Base-by-base conservation (phyloP, 2,329 filamentous ascomycete species). In the Ceratocystis eucalypticola region DNA sequence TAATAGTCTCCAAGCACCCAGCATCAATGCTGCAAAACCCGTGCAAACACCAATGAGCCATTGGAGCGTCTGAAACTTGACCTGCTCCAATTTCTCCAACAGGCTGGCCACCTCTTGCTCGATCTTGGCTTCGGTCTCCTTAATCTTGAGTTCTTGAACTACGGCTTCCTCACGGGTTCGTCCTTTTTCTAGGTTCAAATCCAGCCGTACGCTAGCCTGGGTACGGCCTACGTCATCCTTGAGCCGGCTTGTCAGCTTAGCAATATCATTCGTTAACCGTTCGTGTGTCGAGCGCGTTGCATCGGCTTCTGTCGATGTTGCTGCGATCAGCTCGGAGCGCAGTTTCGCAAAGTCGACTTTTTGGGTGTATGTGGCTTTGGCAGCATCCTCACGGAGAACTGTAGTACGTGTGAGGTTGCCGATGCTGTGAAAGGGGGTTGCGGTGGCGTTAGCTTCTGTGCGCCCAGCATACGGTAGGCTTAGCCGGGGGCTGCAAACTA, bases 321-420 rank as follows among this genome's bases (percentile, higher is more conserved):
- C 88, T 5, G 91, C 92, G 25, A 96, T 84, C 25, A 99, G 85
- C 76, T 99, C 94, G 67, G 91, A 95, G 70, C 94, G 90, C 55
- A 97, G 85, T 79, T 97, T 96, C 69, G 93, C 92, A 74, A 99
- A 97, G 77, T 99, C 94, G 69, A 97, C 94, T 76, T 97, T 97
- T 75, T 97, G 86, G 1, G 85, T 87, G 74, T 88, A 88, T 2
- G 85, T 88, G 33, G 88, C 87, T 73, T 89, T 89, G 72, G 90
- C 88, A 69, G 90, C 85, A 77, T 96, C 94, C 78, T 99, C 94
- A 73, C 92, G 90, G 61, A 96, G 84, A 53, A 99, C 94, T 94
- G 99, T 99, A 17, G 93, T 97, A 70, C 93, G 87, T 0, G 93
- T 97, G 62, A 99, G 82, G 76, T 97, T 97, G 75, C 96, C 93